A percentile compares a stretch with the other conserved stretches of the same genome.
Evolutionary conservation across 192 early-diverging fungal species (phyloP).

Genomic region (Backusella liffmaniae): DNA sequence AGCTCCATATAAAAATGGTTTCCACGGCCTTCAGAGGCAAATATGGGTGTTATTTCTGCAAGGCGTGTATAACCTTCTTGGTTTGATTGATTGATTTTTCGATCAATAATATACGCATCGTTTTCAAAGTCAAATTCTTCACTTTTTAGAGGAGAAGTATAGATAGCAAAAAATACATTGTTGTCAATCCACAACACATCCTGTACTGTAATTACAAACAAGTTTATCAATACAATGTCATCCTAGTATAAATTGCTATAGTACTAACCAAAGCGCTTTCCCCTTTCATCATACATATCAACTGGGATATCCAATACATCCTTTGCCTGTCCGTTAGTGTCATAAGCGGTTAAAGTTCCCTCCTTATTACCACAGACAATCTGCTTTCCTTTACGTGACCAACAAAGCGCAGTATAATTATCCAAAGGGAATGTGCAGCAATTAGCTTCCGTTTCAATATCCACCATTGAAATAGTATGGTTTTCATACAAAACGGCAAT

Average conservation of each 20-base stretch:
- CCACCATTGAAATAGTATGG: conserved; percentile 36
- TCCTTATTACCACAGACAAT: conserved; percentile 69
- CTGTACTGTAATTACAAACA: conserved; percentile 46
- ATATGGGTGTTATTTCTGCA: conserved; percentile 57
- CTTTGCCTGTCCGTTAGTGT: conserved; percentile 61
- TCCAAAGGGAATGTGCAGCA: conserved; percentile 34
- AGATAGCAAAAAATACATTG: conserved; percentile 65
- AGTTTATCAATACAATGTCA: neutral
- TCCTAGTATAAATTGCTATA: neutral
- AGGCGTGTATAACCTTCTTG: conserved; percentile 49
- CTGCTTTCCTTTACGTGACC: conserved; percentile 92
- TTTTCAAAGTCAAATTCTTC: conserved; percentile 33
- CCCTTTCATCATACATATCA: conserved; percentile 16
- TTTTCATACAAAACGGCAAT: conserved; percentile 52
- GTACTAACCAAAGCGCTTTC: conserved; percentile 26
- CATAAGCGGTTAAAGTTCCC: conserved; percentile 61
- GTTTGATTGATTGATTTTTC: conserved; percentile 38
- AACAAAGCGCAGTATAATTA: conserved; percentile 61
- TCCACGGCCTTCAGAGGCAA: conserved; percentile 44
- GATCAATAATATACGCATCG: conserved; percentile 60
- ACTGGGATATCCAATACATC: conserved; percentile 48
- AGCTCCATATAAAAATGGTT: conserved; percentile 61
- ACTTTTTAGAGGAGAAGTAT: conserved; percentile 39
- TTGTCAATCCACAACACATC: conserved; percentile 78
- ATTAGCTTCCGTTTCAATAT: conserved; percentile 27